Evolutionary conservation across 371 early-diverging fungal genomes (phyloP).

Genomic region (Nematocida ausubeli): DNA sequence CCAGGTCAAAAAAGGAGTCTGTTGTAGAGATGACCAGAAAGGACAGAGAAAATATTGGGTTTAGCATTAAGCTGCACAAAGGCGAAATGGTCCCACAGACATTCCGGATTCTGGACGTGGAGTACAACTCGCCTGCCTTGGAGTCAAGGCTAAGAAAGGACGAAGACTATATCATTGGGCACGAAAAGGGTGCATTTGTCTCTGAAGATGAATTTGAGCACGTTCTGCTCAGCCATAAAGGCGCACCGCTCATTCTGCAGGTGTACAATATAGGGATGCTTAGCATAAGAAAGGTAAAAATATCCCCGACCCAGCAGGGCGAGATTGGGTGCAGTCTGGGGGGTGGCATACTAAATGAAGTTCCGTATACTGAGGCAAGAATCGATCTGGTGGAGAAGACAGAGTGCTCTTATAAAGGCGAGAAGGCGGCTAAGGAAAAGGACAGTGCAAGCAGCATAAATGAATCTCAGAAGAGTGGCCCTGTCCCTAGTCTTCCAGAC

Average conservation of each 20-base stretch:
- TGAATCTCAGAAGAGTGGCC: background rate
- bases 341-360: conserved; percentile 52
- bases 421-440: background rate
- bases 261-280: conserved; percentile 57
- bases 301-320: conserved; percentile 41
- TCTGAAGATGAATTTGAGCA: conserved; percentile 16
- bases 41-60: conserved; percentile 53
- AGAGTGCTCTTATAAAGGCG: background rate
- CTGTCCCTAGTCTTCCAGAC: background rate
- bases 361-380: conserved; percentile 37
- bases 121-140: conserved; percentile 51
- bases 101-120: conserved; percentile 53
- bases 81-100: conserved; percentile 19
- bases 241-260: conserved; percentile 19
- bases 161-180: conserved; percentile 61
- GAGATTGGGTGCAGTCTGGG: conserved; percentile 61
- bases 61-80: conserved; percentile 54
- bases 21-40: conserved; percentile 37
- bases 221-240: conserved; percentile 44
- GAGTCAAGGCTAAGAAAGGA: conserved; percentile 52
- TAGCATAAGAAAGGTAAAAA: conserved; percentile 51
- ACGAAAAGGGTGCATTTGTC: conserved; percentile 43
- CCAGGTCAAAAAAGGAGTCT: conserved; percentile 34
- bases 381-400: conserved; percentile 6
- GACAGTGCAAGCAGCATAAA: background rate